These are phyloP conservation scores for Echites panduratus DNA, from an alignment of 257 asterid genomes.

Conservation along the genomic window DNA sequence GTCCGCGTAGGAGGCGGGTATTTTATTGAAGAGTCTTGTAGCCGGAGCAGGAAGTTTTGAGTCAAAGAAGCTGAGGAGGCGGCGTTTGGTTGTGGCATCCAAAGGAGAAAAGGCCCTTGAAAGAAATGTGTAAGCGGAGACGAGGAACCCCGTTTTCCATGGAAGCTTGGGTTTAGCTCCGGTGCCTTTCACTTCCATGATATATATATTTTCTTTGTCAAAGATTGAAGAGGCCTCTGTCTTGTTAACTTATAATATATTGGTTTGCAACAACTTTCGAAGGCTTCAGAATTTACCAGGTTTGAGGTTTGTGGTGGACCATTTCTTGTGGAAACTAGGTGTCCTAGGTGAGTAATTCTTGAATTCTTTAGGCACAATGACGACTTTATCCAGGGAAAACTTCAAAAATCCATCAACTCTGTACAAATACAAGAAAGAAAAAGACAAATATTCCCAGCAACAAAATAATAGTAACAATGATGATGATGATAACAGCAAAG, in stretches of 20 bases:
- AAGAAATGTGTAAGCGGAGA: background rate
- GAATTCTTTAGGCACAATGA: too few species aligned
- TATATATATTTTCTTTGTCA: background rate
- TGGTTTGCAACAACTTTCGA: background rate
- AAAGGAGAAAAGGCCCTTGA: background rate
- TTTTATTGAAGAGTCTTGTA: constrained; percentile 22
- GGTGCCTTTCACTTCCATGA: background rate
- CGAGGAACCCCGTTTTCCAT: constrained; percentile 21
- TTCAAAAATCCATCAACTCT: too few species aligned
- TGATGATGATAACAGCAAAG: too few species aligned
- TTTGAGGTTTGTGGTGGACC: too few species aligned
- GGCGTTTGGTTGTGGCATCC: constrained; percentile 23
- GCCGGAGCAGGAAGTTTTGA: constrained; percentile 17
- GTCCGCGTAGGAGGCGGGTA: constrained; percentile 20
- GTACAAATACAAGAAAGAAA: too few species aligned
- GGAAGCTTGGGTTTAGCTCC: constrained; percentile 15
- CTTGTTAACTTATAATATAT: too few species aligned
- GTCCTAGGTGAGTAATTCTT: too few species aligned
- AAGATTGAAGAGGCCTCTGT: background rate
- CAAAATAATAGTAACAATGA: too few species aligned
- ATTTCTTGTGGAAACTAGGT: too few species aligned
- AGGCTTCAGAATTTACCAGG: constrained; percentile 3
- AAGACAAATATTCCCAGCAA: too few species aligned
- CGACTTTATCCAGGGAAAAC: too few species aligned
- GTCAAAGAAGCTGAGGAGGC: constrained; percentile 19